Percentiles rank a stretch among this genome's conserved stretches.
Evolutionary conservation across 2,329 filamentous ascomycete genomes (phyloP).

Genomic region (Sclerotinia trifoliorum): DNA sequence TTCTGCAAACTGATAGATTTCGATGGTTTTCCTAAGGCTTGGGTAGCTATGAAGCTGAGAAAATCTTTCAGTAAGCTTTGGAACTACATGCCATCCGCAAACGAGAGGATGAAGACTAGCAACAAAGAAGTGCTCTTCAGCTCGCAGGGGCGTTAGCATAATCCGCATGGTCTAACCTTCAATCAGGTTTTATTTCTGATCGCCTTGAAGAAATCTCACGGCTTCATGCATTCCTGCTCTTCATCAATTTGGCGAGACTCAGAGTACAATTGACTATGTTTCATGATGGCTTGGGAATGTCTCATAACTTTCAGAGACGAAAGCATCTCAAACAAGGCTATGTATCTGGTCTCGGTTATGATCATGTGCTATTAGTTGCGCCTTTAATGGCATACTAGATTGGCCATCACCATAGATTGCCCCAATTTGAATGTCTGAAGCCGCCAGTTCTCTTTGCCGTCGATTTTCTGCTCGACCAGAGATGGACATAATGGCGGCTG

Average conservation of each 20-base stretch:
- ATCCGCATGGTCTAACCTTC: too few relatives aligned
- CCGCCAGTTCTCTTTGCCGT: constrained; percentile 44
- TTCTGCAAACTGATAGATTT: constrained; percentile 41
- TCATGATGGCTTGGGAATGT: constrained; percentile 23
- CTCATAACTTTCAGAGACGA: neutral
- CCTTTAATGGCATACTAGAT: neutral
- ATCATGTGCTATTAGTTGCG: neutral
- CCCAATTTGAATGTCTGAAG: constrained; percentile 53
- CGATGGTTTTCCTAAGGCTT: neutral
- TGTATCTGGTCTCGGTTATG: neutral
- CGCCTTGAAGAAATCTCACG: too few relatives aligned
- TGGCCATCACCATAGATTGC: constrained; percentile 42
- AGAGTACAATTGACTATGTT: neutral
- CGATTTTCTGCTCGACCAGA: constrained; percentile 45
- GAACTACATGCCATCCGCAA: neutral
- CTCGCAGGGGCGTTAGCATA: too few relatives aligned
- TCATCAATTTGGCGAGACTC: neutral
- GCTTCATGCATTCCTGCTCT: neutral
- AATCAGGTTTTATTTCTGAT: too few relatives aligned
- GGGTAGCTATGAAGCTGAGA: constrained; percentile 38
- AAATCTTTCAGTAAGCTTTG: constrained; percentile 32
- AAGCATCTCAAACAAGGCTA: neutral
- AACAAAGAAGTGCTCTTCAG: too few relatives aligned
- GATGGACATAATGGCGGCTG: constrained; percentile 47
- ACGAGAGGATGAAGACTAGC: too few relatives aligned